Evolutionary conservation across 176 grass and related monocot genomes (phyloP).

Genomic region (Stipa capillata): DNA sequence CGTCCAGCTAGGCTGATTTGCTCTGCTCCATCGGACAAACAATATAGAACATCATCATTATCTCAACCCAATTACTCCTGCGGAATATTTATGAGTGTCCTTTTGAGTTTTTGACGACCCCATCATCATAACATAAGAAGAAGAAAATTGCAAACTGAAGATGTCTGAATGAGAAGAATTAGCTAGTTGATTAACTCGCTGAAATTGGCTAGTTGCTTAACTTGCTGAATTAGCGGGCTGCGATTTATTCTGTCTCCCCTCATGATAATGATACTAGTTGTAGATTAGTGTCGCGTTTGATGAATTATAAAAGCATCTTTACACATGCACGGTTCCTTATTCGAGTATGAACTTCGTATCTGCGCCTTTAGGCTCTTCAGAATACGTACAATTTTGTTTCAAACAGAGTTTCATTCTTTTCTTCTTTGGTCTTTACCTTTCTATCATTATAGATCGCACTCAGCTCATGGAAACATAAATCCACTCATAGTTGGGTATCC

Average conservation of each 20-base stretch:
- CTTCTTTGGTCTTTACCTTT: not conserved
- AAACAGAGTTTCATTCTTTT: not conserved
- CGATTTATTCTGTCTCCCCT: too few relatives aligned
- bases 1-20: constrained; percentile 17
- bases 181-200: not conserved
- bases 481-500: too few relatives aligned
- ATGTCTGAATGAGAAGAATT: not conserved
- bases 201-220: too few relatives aligned
- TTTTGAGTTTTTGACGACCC: not conserved
- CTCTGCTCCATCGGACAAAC: not conserved
- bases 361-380: not conserved
- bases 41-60: not conserved
- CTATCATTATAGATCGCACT: not conserved
- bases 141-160: not conserved
- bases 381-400: not conserved
- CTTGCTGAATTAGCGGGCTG: not conserved
- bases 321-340: not conserved
- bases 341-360: not conserved
- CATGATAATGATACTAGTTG: too few relatives aligned
- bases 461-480: too few relatives aligned
- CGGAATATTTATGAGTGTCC: not conserved
- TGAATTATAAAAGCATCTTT: not conserved
- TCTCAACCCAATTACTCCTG: not conserved
- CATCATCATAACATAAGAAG: not conserved
- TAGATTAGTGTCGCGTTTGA: not conserved